These are phyloP conservation scores for Funneliformis mosseae DNA, from an alignment of 192 early-diverging fungal species.

Conservation along the genomic window DNA sequence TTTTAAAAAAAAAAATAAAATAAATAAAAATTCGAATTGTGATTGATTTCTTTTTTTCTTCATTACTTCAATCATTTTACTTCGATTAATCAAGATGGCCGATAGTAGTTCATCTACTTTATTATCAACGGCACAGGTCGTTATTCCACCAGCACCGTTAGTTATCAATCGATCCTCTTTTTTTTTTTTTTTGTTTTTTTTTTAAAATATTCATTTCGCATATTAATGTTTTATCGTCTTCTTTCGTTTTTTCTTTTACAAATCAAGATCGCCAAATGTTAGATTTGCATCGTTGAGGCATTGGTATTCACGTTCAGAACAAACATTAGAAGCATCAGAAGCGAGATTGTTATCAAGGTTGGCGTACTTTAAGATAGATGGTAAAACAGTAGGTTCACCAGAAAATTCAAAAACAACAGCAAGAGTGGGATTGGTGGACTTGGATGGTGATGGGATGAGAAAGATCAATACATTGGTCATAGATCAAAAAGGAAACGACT, in stretches of 20 bases:
- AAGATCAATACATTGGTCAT: slow-evolving; percentile 65
- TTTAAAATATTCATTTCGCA: not conserved
- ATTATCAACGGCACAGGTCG: not conserved
- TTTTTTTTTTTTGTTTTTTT: not conserved
- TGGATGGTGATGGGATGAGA: slow-evolving; percentile 46
- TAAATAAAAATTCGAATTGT: too few relatives aligned
- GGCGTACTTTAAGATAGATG: slow-evolving; percentile 52
- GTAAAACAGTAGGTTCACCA: slow-evolving; percentile 34
- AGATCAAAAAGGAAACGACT: slow-evolving; percentile 47
- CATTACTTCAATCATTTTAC: too few relatives aligned
- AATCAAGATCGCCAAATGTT: slow-evolving; percentile 18
- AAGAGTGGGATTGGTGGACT: slow-evolving; percentile 59
- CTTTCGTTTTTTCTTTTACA: not conserved
- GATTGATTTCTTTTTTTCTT: too few relatives aligned
- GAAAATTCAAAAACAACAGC: slow-evolving; percentile 41
- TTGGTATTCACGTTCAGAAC: slow-evolving; percentile 48
- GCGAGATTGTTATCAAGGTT: slow-evolving; percentile 58
- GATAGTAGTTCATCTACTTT: not conserved
- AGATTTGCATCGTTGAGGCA: slow-evolving; percentile 26
- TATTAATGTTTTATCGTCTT: not conserved
- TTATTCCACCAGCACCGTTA: slow-evolving; percentile 28
- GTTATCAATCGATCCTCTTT: not conserved
- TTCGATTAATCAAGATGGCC: not conserved
- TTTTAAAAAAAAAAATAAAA: too few relatives aligned
- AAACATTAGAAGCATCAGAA: slow-evolving; percentile 56